These are phyloP conservation scores for Albatrellus sp. DNA, from an alignment of 1,284 basidiomycete genomes.

Conservation along the genomic window DNA sequence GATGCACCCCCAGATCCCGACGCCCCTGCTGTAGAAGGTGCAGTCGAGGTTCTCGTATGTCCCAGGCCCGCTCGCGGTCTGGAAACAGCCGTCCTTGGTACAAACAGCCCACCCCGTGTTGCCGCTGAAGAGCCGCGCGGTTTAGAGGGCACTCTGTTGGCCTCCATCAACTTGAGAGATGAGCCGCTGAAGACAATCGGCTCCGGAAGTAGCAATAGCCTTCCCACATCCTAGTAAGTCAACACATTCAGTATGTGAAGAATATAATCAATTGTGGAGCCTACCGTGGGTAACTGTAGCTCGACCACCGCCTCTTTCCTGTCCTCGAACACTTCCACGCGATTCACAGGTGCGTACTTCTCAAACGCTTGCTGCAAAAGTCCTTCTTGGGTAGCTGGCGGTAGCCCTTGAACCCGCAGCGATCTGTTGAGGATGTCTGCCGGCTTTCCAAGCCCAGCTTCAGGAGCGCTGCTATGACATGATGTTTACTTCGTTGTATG, in stretches of 20 bases:
- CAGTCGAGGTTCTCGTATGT: constrained; percentile 25
- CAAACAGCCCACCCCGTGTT: constrained; percentile 38
- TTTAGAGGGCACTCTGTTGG: constrained; percentile 19
- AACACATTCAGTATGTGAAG: constrained; percentile 4
- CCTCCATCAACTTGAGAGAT: constrained; percentile 40
- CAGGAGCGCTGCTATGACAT: constrained; percentile 25
- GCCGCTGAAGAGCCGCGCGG: constrained; percentile 21
- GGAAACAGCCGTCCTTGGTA: constrained; percentile 50
- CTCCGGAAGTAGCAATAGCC: constrained; percentile 55
- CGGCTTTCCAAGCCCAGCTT: constrained; percentile 42
- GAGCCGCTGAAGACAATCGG: constrained; percentile 57
- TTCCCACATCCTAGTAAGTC: constrained; percentile 58
- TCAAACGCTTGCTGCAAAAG: constrained; percentile 80
- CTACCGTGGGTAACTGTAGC: constrained; percentile 62
- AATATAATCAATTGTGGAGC: constrained; percentile 8
- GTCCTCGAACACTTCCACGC: constrained; percentile 65
- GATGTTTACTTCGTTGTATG: neutral
- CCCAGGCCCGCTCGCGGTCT: constrained; percentile 62
- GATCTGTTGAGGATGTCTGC: constrained; percentile 60
- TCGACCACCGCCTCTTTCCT: constrained; percentile 67
- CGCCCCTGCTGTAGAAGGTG: constrained; percentile 13
- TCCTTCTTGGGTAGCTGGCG: constrained; percentile 67
- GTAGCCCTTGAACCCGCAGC: constrained; percentile 67
- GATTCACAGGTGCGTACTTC: constrained; percentile 60
- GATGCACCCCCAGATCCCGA: constrained; percentile 12